Evolutionary conservation across 768 basidiomycete genomes (phyloP).

Genomic region (Gelatoporia subvermispora): DNA sequence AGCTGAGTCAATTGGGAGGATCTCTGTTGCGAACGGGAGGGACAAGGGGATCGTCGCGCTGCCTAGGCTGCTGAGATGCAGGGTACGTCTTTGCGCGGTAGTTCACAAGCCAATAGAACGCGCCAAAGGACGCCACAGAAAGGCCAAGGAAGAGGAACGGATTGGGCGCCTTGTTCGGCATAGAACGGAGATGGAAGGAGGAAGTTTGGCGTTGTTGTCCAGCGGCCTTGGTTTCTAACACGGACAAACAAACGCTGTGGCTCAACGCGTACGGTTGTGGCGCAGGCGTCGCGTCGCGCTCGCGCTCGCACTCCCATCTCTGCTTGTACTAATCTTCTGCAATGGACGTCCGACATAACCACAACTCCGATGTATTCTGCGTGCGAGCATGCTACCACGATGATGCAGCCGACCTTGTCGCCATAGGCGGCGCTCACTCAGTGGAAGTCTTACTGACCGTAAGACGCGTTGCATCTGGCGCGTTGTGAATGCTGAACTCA

Average conservation of each 20-base stretch:
- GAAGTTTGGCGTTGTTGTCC: constrained; percentile 1
- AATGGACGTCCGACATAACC: constrained; percentile 60
- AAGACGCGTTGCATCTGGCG: constrained; percentile 23
- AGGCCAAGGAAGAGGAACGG: constrained; percentile 59
- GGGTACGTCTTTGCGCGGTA: constrained; percentile 53
- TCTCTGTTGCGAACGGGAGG: constrained; percentile 51
- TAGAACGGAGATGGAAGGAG: constrained; percentile 6
- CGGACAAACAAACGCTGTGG: constrained; percentile 20
- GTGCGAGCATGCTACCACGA: constrained; percentile 60
- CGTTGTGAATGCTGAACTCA: constrained; percentile 10
- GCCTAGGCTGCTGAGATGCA: constrained; percentile 55
- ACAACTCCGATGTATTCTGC: constrained; percentile 56
- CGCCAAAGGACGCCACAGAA: constrained; percentile 47
- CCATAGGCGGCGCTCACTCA: constrained; percentile 68
- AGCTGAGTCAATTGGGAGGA: constrained; percentile 8
- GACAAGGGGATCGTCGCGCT: constrained; percentile 60
- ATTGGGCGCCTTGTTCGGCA: constrained; percentile 43
- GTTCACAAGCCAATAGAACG: constrained; percentile 53
- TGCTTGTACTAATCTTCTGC: constrained; percentile 1
- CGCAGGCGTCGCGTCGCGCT: background rate
- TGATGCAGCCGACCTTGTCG: constrained; percentile 64
- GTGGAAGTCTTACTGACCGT: constrained; percentile 67
- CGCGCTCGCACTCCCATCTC: constrained; percentile 3
- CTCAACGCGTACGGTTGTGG: constrained; percentile 6
- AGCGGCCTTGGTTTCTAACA: constrained; percentile 11